Base-by-base conservation (phyloP, 768 basidiomycete species). In the Fistulinella prunicolor region DNA sequence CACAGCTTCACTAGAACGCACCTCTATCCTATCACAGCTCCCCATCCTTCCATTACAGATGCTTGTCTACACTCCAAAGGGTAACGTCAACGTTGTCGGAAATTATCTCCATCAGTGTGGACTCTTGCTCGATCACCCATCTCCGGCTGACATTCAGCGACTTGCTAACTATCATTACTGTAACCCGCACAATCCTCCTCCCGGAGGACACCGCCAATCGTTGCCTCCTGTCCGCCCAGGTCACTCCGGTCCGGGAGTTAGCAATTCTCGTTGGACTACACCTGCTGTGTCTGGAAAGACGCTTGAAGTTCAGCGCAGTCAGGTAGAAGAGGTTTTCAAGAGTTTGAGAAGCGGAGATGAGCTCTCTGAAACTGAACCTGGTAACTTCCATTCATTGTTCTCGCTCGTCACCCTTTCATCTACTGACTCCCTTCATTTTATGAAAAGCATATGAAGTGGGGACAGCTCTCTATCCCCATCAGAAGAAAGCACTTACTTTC, bases 401-500 rank as follows among this genome's bases (percentile, higher is more conserved):
- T 53, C 51, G 35, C 34, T 41, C 32, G 41, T 47, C 36, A 53
- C 38, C 16, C 19, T 42, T 49, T 49, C 51, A 46, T 35, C 24
- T 42, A 38, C 45, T 58, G 34, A 59, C 49, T 57, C 38, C 37
- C 49, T 51, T 43, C 56, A 43, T 51, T 47, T 38, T 34, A 53
- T 60, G 47, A 49, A 58, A 59, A 88, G 86, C 71, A 42, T 60
- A 74, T 44, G 83, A 87, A 58, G 81, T 99, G 45, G 86, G 85
- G 30, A 96, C 96, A 19, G 77, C 71, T 39, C 74, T 99, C 8
- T 99, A 98, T 70, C 92, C 95, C 17, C 96, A 99, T 74, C 96
- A 99, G 71, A 95, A 94, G 71, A 95, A 95, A 67, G 96, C 95
- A 20, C 76, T 99, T 17, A 93, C 95, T 2, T 99, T 99, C 69